Percentiles rank a stretch among this genome's conserved stretches.
Conservation (phyloP, 148 eudicot species). For the Chenopodium quinoa region DNA sequence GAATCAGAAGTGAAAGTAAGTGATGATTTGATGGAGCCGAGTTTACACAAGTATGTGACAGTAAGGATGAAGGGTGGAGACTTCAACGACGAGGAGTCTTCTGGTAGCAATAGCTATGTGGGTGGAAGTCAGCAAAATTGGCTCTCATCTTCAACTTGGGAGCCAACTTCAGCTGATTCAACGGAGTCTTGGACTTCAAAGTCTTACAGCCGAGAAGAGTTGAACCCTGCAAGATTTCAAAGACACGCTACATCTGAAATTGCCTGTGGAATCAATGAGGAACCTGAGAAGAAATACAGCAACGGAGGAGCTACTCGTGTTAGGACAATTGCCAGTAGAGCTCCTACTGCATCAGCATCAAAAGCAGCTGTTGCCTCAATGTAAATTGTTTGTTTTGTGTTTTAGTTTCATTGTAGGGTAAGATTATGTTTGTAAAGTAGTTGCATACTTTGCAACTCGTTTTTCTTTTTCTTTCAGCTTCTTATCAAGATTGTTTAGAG, state of each 20-base stretch:
- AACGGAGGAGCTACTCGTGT: constrained; percentile 32
- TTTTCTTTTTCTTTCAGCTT: constrained; percentile 7
- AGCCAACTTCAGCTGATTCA: constrained; percentile 83
- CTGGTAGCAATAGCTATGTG: constrained; percentile 76
- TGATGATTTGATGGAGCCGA: constrained; percentile 67
- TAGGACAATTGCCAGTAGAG: constrained; percentile 36
- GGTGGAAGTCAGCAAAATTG: constrained; percentile 42
- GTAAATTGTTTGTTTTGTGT: constrained; percentile 12
- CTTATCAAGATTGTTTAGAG: constrained; percentile 18
- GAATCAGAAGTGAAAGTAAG: constrained; percentile 62
- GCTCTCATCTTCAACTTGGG: constrained; percentile 69
- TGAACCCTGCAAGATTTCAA: constrained; percentile 38
- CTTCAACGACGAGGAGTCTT: constrained; percentile 70
- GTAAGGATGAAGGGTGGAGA: constrained; percentile 58
- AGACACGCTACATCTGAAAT: constrained; percentile 39
- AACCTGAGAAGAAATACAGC: constrained; percentile 19
- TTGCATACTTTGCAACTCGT: constrained; percentile 32
- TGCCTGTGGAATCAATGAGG: constrained; percentile 22
- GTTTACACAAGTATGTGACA: constrained; percentile 85
- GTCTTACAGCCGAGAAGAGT: constrained; percentile 35
- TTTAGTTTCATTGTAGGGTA: not conserved
- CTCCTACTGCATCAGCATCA: constrained; percentile 20
- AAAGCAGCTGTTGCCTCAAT: constrained; percentile 21
- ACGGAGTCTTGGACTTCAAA: constrained; percentile 66
- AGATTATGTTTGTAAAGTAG: constrained; percentile 15